Evolutionary conservation across 2,329 filamentous ascomycete species (phyloP).

Genomic region (Aspergillus cejpii): DNA sequence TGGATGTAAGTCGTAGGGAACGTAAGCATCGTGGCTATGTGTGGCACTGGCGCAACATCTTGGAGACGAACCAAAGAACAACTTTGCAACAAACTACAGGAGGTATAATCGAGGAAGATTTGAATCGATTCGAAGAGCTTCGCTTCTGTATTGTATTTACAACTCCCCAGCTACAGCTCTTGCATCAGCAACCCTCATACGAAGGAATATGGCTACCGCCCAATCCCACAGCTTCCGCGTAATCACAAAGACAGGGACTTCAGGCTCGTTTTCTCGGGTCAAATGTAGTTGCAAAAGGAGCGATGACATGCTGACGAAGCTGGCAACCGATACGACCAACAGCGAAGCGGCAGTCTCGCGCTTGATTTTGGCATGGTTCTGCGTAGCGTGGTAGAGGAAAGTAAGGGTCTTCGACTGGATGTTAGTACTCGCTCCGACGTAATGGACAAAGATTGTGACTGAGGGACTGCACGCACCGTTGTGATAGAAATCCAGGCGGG

Average conservation of each 20-base stretch:
- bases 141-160: conserved; percentile 5
- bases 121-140: too few species aligned
- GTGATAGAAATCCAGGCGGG: conserved; percentile 74
- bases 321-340: conserved; percentile 67
- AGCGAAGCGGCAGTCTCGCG: conserved; percentile 74
- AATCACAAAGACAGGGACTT: conserved; percentile 52
- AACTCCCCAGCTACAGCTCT: conserved; percentile 19
- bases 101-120: too few species aligned
- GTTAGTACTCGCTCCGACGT: conserved; percentile 1
- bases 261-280: conserved; percentile 54
- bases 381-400: conserved; percentile 66
- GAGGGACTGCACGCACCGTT: conserved; percentile 47
- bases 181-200: conserved; percentile 31
- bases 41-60: too few species aligned
- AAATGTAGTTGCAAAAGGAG: conserved; percentile 62
- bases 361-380: conserved; percentile 71
- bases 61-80: too few species aligned
- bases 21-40: too few species aligned
- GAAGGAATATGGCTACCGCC: conserved; percentile 30
- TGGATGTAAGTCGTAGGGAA: too few species aligned
- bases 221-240: conserved; percentile 40
- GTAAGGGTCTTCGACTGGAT: conserved; percentile 56
- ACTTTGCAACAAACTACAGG: too few species aligned
- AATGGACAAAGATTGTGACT: background rate
- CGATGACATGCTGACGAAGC: conserved; percentile 67